Conservation (phyloP, 305 asterid species). For the Fraxinus greggii region DNA sequence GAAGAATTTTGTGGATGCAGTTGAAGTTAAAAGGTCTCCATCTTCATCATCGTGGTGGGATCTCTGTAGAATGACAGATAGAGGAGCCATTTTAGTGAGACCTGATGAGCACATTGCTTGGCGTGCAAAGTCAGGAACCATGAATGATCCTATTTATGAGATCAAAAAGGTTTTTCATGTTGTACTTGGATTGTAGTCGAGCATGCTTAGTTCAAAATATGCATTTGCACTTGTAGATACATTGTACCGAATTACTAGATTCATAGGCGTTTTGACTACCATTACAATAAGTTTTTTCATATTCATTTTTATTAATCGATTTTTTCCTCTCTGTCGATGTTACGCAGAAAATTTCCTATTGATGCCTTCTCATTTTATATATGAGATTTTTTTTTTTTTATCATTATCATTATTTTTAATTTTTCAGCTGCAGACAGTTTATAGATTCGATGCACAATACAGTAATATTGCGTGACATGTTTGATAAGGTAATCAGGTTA, state of each 20-base stretch:
- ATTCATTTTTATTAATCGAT: neutral
- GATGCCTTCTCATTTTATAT: neutral
- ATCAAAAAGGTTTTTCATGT: conserved; percentile 52
- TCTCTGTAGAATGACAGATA: conserved; percentile 59
- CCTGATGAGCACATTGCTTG: conserved; percentile 95
- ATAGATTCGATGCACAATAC: neutral
- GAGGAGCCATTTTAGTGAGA: conserved; percentile 86
- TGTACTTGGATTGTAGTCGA: conserved; percentile 39
- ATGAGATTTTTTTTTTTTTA: neutral
- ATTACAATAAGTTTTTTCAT: neutral
- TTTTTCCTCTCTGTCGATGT: neutral
- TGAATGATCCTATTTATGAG: conserved; percentile 35
- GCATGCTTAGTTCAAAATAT: conserved; percentile 2
- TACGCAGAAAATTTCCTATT: neutral
- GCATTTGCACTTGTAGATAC: neutral
- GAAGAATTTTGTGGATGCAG: conserved; percentile 56
- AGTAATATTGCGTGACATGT: neutral
- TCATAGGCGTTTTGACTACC: neutral
- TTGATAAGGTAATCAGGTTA: no score
- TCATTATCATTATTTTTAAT: no score
- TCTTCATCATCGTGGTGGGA: conserved; percentile 81
- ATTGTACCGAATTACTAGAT: neutral
- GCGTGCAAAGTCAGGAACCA: conserved; percentile 47
- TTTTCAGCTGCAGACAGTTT: neutral
- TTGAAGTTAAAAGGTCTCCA: conserved; percentile 40